Percentiles rank a stretch among this genome's conserved stretches.
phyloP scores from a whole-genome alignment of 352 stramenopile species.

The Phytophthora parvispora region DNA sequence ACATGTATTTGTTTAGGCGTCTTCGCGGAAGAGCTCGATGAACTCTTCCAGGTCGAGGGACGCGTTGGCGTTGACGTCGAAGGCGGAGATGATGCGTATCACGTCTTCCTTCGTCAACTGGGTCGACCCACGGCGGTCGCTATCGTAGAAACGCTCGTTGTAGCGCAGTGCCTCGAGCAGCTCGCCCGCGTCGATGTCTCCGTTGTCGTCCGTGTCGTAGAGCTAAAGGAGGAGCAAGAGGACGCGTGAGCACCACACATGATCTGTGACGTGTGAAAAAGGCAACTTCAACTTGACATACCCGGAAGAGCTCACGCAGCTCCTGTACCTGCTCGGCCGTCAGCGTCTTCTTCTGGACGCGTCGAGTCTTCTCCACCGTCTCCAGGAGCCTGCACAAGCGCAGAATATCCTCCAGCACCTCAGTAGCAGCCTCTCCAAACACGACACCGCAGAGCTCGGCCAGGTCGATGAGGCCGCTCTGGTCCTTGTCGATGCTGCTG shows the following conservation, averaged over 20 bases:
- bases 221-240: conserved; percentile 28
- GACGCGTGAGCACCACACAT: neutral
- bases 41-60: conserved; percentile 83
- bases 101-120: conserved; percentile 72
- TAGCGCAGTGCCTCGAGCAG: conserved; percentile 72
- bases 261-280: conserved; percentile 35
- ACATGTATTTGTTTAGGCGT: conserved; percentile 43
- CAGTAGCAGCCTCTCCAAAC: conserved; percentile 55
- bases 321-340: conserved; percentile 67
- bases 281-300: conserved; percentile 38
- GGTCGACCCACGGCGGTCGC: conserved; percentile 29
- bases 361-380: conserved; percentile 61
- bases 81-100: conserved; percentile 76
- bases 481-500: conserved; percentile 78
- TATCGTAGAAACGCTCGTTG: conserved; percentile 83
- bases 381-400: conserved; percentile 65
- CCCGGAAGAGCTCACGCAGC: conserved; percentile 69
- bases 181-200: conserved; percentile 76
- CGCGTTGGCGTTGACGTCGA: conserved; percentile 80
- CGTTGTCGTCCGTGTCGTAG: conserved; percentile 77
- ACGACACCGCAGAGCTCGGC: conserved; percentile 67
- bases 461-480: conserved; percentile 83
- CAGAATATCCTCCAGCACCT: conserved; percentile 64
- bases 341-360: conserved; percentile 62
- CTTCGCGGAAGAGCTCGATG: conserved; percentile 83